phyloP scores from a whole-genome alignment of 192 early-diverging fungal genomes.

The Coemansia sp. region DNA sequence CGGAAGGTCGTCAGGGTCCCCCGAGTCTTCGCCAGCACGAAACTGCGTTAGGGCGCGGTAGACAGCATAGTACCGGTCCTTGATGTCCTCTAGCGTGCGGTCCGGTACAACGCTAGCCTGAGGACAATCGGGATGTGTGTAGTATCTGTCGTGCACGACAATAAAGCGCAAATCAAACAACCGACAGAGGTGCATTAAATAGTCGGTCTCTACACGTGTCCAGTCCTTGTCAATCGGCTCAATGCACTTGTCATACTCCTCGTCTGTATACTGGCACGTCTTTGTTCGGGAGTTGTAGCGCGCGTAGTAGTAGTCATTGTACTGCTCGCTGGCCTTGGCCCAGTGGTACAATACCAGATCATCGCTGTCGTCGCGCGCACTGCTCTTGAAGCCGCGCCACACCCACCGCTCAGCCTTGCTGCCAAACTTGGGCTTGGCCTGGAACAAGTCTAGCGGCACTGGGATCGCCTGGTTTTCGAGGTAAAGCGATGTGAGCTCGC shows the following conservation, averaged over 20 bases:
- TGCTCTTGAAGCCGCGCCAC: constrained; percentile 68
- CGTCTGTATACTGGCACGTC: constrained; percentile 74
- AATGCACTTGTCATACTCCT: constrained; percentile 81
- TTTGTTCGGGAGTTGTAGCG: constrained; percentile 77
- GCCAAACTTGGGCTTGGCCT: constrained; percentile 73
- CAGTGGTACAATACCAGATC: constrained; percentile 77
- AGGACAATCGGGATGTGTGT: constrained; percentile 39
- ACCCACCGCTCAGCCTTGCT: constrained; percentile 71
- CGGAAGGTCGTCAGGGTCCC: constrained; percentile 40
- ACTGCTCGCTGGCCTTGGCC: constrained; percentile 74
- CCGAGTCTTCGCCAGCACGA: constrained; percentile 52
- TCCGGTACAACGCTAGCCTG: constrained; percentile 3
- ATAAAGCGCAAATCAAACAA: constrained; percentile 82
- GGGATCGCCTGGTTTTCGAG: constrained; percentile 50
- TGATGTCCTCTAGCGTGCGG: constrained; percentile 70
- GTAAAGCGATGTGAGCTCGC: constrained; percentile 50
- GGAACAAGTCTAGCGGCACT: constrained; percentile 48
- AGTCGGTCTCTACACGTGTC: constrained; percentile 86
- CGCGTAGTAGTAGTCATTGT: constrained; percentile 72
- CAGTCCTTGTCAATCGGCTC: constrained; percentile 68
- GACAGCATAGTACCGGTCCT: constrained; percentile 83
- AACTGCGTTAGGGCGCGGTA: constrained; percentile 64
- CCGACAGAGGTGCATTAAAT: constrained; percentile 73
- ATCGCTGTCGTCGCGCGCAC: constrained; percentile 67
- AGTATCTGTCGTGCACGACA: constrained; percentile 86